Base-by-base conservation (phyloP, 2,329 filamentous ascomycete species). In the Cryphonectria parasitica region DNA sequence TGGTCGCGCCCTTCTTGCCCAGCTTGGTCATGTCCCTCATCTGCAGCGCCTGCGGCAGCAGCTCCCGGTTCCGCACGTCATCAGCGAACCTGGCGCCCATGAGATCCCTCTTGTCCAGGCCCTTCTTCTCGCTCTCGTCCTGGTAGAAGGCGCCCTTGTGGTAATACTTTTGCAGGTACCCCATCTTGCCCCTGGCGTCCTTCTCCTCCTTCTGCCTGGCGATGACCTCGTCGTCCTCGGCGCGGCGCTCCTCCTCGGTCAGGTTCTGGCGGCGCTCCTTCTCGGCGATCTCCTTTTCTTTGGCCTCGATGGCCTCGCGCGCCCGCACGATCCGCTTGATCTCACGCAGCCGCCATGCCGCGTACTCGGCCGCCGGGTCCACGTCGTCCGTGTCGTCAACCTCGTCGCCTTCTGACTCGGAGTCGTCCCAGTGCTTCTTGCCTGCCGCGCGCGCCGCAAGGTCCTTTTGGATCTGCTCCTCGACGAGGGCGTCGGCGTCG, bases 131-230 rank as follows among this genome's bases (percentile, higher is more conserved):
- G 66, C 90, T 87, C 76, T 97, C 92, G 67, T 95, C 93, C 75
- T 92, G 92, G 84, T 93, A 98, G 83, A 98, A 99, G 22, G 96
- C 96, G 64, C 96, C 96, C 82, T 95, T 95, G 85, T 99, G 96
- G 81, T 93, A 95, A 83, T 98, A 99, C 79, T 95, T 94, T 78
- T 98, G 95, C 92, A 98, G 93, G 80, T 90, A 98, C 1, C 88
- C 88, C 86, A 96, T 93, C 81, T 95, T 92, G 67, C 94, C 94
- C 72, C 91, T 91, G 66, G 85, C 81, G 72, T 92, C 90, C 76
- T 93, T 92, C 73, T 97, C 94, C 73, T 92, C 92, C 75, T 91
- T 89, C 81, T 98, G 95, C 74, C 87, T 85, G 0, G 90, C 90
- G 25, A 98, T 83, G 79, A 89, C 93, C 66, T 87, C 92, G 60